Evolutionary conservation across 2,329 filamentous ascomycete genomes (phyloP), one percentile per base, ranked within the genome.

Genomic region (Trichoderma asperellum): DNA sequence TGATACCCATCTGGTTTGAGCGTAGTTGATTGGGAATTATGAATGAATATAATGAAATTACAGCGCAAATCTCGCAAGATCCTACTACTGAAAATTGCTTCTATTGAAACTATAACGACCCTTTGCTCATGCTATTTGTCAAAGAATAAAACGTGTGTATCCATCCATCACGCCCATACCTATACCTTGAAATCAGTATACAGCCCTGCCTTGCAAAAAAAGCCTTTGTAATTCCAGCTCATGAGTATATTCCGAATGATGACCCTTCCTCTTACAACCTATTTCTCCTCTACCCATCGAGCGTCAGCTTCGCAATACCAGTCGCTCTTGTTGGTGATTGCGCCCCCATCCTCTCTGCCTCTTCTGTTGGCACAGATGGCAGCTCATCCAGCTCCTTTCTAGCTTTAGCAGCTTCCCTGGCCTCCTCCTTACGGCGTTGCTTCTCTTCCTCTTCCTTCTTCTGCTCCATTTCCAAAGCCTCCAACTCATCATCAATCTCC

Each of bases 401-500:
- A 52, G 84, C 82, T 70, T 85, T 80, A 47, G 80, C 82, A 37
- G 82, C 82, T 68, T 78, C 55, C 14, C 32, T 32, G n/a, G 40
- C 64, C 32, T 52, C 64, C 18, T 67, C 64, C 7, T 29, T 59
- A 55, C 64, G 83, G 66, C 82, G 77, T 34, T 80, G 72, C 87
- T 84, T 47, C 79, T 82, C 81, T 70, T 83, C 82, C 69, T 88
- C 84, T 76, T 87, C 86, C 75, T 83, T 82, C 72, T 76, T 80
- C 73, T 88, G 86, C 72, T 88, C 84, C 40, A 77, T 82, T 80
- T 94, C 89, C 81, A 99, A 82, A 4, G 85, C 89, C 73, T 92
- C 91, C 58, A 98, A 85, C 81, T 97, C 95, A 70, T 95, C 92
- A 73, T 97, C 94, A 68, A 98, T 88, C 78, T 96, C 94, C 24